phyloP scores from a whole-genome alignment of 2,329 filamentous ascomycete species.

The Sarocladium kiliense region DNA sequence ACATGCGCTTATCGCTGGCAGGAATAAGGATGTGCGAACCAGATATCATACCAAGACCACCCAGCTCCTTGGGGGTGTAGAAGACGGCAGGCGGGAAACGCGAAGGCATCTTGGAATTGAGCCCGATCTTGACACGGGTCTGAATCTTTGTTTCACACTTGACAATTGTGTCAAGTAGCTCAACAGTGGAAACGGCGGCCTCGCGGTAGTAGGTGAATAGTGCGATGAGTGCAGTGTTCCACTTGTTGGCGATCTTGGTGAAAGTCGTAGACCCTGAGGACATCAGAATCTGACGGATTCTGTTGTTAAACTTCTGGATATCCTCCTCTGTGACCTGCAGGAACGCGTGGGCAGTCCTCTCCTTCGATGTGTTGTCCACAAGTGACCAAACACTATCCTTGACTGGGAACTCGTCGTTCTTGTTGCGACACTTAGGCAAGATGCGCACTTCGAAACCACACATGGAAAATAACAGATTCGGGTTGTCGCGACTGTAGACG shows the following conservation, averaged over 20 bases:
- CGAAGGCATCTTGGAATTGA: conserved; percentile 99
- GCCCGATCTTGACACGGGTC: conserved; percentile 94
- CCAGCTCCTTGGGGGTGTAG: conserved; percentile 96
- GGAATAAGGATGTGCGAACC: conserved; percentile 97
- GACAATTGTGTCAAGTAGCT: conserved; percentile 92
- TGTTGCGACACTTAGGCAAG: conserved; percentile 88
- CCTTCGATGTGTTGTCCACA: conserved; percentile 93
- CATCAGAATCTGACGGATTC: conserved; percentile 98
- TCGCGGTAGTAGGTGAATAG: conserved; percentile 99
- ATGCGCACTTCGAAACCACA: conserved; percentile 96
- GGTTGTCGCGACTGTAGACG: conserved; percentile 96
- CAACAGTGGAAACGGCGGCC: conserved; percentile 91
- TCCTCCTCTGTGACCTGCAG: conserved; percentile 97
- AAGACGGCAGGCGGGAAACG: conserved; percentile 98
- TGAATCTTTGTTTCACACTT: conserved; percentile 99
- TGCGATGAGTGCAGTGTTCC: conserved; percentile 96
- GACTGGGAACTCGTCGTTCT: conserved; percentile 92
- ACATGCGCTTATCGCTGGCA: conserved; percentile 96
- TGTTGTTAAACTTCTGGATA: conserved; percentile 98
- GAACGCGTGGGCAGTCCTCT: conserved; percentile 95
- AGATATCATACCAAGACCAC: conserved; percentile 97
- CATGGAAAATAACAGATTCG: conserved; percentile 96
- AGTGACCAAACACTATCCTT: conserved; percentile 99
- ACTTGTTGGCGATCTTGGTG: conserved; percentile 99
- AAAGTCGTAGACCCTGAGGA: conserved; percentile 99